phyloP scores from a whole-genome alignment of 306 rosid species.

The Medicago ruthenica region DNA sequence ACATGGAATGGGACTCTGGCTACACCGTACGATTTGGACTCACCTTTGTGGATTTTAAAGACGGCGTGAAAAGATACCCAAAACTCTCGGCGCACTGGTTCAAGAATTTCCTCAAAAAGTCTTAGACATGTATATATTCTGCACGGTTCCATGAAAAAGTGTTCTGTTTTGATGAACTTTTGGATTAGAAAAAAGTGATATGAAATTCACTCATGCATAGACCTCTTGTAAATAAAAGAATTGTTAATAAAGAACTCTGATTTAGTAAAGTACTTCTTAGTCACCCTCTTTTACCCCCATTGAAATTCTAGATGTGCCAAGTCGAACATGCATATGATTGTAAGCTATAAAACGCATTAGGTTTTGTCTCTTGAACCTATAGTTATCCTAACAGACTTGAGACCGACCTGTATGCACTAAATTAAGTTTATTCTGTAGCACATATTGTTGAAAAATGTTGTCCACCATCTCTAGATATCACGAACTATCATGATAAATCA shows the following conservation, averaged over 20 bases:
- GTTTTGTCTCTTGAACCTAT: not conserved
- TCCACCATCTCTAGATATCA: too few species aligned
- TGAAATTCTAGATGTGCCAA: not conserved
- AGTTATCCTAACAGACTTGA: not conserved
- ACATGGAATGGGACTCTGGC: constrained; percentile 59
- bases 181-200: not conserved
- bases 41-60: constrained; percentile 50
- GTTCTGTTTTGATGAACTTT: not conserved
- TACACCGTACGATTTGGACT: constrained; percentile 57
- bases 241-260: not conserved
- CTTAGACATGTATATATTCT: not conserved
- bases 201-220: constrained; percentile 3
- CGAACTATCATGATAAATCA: too few species aligned
- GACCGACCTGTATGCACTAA: not conserved
- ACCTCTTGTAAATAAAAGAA: not conserved
- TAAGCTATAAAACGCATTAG: not conserved
- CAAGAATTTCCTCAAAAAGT: constrained; percentile 54
- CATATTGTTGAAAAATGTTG: too few species aligned
- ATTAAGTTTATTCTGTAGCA: not conserved
- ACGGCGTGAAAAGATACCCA: constrained; percentile 55
- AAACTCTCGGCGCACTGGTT: constrained; percentile 63
- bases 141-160: not conserved
- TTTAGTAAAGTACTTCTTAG: constrained; percentile 13
- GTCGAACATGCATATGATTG: not conserved
- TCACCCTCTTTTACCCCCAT: not conserved